phyloP scores from a whole-genome alignment of 2,329 filamentous ascomycete genomes.

The Berkeleyomyces rouxiae region DNA sequence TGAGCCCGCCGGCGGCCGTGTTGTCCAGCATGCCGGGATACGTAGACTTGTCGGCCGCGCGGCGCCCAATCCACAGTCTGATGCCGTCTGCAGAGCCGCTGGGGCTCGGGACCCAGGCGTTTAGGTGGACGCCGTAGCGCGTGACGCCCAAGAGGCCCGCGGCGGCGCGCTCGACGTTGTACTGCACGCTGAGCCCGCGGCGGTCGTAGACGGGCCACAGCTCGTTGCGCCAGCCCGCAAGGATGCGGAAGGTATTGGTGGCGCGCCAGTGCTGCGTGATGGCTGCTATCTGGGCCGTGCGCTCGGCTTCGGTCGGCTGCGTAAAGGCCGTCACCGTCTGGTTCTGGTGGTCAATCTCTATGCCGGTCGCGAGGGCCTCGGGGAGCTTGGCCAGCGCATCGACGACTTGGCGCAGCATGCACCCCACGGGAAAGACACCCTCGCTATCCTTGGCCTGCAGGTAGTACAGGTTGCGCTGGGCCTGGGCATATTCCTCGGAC shows the following conservation, averaged over 20 bases:
- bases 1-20: slow-evolving; percentile 66
- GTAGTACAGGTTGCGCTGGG: slow-evolving; percentile 48
- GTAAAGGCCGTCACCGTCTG: slow-evolving; percentile 49
- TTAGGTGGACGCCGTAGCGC: slow-evolving; percentile 70
- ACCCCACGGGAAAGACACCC: slow-evolving; percentile 48
- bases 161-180: slow-evolving; percentile 62
- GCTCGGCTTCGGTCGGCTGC: slow-evolving; percentile 40
- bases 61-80: slow-evolving; percentile 69
- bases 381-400: slow-evolving; percentile 32
- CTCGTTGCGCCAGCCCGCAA: slow-evolving; percentile 68
- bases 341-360: slow-evolving; percentile 41
- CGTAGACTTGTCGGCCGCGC: slow-evolving; percentile 63
- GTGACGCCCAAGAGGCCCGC: slow-evolving; percentile 58
- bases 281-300: slow-evolving; percentile 37
- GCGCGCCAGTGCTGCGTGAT: slow-evolving; percentile 52
- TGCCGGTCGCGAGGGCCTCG: slow-evolving; percentile 34
- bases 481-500: slow-evolving; percentile 35
- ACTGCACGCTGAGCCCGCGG: slow-evolving; percentile 40
- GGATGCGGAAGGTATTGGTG: slow-evolving; percentile 54
- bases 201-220: slow-evolving; percentile 60
- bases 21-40: slow-evolving; percentile 92
- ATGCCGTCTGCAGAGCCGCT: slow-evolving; percentile 34
- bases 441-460: slow-evolving; percentile 45
- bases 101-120: slow-evolving; percentile 42
- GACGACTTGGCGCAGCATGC: slow-evolving; percentile 36